A percentile compares a stretch with the other conserved stretches of the same genome.
These are phyloP conservation scores for Castanea crenata DNA, from an alignment of 306 rosid species.

Conservation along the genomic window DNA sequence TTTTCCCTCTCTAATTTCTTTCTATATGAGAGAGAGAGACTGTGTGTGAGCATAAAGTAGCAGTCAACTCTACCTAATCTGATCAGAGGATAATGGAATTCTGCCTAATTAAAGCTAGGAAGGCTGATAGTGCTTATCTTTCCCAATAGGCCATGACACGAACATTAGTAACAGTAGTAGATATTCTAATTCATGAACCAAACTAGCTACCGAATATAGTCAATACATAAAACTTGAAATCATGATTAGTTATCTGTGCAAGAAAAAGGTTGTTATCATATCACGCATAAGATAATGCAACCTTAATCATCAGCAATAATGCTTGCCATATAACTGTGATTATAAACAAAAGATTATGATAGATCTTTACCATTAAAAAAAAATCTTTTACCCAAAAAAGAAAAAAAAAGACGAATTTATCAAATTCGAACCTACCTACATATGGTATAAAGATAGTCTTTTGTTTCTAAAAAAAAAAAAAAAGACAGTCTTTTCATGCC, in stretches of 20 bases:
- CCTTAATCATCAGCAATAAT: constrained; percentile 9
- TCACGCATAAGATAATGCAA: constrained; percentile 35
- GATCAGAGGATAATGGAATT: constrained; percentile 34
- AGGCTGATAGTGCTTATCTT: constrained; percentile 20
- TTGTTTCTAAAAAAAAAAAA: background rate
- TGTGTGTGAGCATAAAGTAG: background rate
- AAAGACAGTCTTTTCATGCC: constrained; percentile 1
- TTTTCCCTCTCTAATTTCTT: constrained; percentile 1
- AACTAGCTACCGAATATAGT: background rate
- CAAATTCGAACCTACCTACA: background rate
- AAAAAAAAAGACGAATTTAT: background rate
- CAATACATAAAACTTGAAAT: background rate
- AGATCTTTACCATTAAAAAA: background rate
- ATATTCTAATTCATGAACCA: constrained; percentile 5
- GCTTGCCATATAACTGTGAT: background rate
- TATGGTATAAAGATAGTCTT: background rate
- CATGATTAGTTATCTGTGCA: background rate
- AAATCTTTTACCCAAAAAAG: background rate
- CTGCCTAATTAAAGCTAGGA: constrained; percentile 47
- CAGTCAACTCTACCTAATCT: constrained; percentile 24
- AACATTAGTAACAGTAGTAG: background rate
- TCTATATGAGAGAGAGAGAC: background rate
- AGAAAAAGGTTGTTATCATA: constrained; percentile 19
- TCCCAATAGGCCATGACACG: constrained; percentile 24
- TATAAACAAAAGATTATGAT: background rate